Base-by-base conservation (phyloP, 495 filamentous ascomycete genomes). In the Sordaria brevicollis region DNA sequence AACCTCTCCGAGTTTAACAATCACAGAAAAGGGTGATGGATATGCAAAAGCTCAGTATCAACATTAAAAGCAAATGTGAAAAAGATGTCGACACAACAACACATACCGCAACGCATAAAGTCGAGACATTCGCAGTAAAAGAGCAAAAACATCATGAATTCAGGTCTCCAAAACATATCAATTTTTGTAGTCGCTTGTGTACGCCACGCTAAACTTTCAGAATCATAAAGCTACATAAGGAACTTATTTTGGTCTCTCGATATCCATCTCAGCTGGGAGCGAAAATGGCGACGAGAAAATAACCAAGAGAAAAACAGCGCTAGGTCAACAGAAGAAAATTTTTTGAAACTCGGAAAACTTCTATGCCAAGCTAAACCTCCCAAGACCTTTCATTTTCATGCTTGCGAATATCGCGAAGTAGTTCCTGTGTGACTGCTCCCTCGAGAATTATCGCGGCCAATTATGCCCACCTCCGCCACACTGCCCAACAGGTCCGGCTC, bases 391-490 rank as follows among this genome's bases (percentile, higher is more conserved):
- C 31, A 34, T 39, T 66, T 15, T 21, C 38, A 54, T 43, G 19
- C 33, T 11, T 31, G n/a, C 1, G 21, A 68, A 25, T 36, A 69
- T 31, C 37, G 19, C 4, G 39, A 62, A 6, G 49, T 62, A 29
- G 29, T 62, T 29, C 49, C 49, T 0, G 49, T 62, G 29, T 62
- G 49, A 33, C 49, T 62, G 49, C 49, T 62, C 66, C 38, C 39
- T 15, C 66, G 35, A 2, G 31, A 35, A 37, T 33, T 11, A 39
- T 66, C 62, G 72, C 33, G 74, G 69, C 29, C 74, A 70, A 65
- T 75, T 77, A 39, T 81, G 74, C 9, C 83, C 69, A 86, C 80
- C 79, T 89, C 87, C 39, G 85, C 85, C 35, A 84, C 75, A 49
- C 77, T 82, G 21, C 81, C 83, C 13, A 85, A 71, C 35, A 83